phyloP scores from a whole-genome alignment of 208 protist species.

The Crithidia thermophila region DNA sequence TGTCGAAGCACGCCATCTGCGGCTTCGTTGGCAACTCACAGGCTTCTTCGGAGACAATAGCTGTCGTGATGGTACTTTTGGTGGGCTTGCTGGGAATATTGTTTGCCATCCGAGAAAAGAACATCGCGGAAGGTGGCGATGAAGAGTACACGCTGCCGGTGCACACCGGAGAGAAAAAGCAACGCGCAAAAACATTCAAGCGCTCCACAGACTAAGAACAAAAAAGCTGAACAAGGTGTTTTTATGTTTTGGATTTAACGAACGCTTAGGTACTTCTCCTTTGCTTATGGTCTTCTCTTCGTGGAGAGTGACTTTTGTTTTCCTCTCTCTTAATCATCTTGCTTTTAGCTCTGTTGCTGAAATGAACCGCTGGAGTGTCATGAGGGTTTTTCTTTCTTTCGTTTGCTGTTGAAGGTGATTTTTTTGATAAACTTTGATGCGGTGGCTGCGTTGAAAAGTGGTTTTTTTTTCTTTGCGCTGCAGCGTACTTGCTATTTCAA shows the following conservation, averaged over 20 bases:
- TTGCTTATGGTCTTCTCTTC: background rate
- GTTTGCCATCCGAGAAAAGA: slow-evolving; percentile 46
- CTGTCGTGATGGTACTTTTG: slow-evolving; percentile 75
- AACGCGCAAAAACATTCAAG: slow-evolving; percentile 32
- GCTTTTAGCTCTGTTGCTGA: too few relatives aligned
- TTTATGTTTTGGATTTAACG: background rate
- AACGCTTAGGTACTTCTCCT: background rate
- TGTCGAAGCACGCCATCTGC: slow-evolving; percentile 64
- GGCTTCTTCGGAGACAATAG: slow-evolving; percentile 69
- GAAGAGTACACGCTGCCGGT: slow-evolving; percentile 42
- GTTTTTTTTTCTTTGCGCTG: background rate
- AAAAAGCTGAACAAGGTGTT: background rate
- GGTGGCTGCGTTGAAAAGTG: background rate
- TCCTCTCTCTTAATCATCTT: background rate
- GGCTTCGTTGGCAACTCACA: slow-evolving; percentile 68
- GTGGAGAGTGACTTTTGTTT: background rate
- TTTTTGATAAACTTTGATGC: background rate
- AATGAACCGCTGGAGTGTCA: too few relatives aligned
- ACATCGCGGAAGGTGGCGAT: slow-evolving; percentile 32
- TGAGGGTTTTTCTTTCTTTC: too few relatives aligned
- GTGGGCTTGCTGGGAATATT: slow-evolving; percentile 72
- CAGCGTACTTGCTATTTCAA: too few relatives aligned
- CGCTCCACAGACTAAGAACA: slow-evolving; percentile 39
- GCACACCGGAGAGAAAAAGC: slow-evolving; percentile 25
- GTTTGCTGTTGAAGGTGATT: background rate